Evolutionary conservation across 805 yeast species (phyloP).

Genomic region (Ogataea pini): DNA sequence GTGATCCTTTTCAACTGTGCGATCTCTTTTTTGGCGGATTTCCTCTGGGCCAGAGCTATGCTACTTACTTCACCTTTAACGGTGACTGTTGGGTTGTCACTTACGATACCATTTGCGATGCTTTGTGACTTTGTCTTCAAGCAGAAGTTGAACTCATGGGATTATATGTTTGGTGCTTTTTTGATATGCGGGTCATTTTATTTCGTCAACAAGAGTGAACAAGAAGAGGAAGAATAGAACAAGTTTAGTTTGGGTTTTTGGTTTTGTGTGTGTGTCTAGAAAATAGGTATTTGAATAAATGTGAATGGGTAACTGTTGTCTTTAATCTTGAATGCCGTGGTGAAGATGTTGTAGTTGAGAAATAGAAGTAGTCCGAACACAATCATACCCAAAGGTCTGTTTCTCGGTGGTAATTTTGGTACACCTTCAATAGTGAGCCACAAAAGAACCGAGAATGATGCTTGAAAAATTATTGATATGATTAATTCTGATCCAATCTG

Average conservation of each 20-base stretch:
- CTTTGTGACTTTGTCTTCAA: conserved; percentile 81
- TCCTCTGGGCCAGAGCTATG: conserved; percentile 95
- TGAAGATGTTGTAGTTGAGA: conserved; percentile 40
- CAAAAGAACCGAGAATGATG: conserved; percentile 44
- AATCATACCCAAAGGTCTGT: conserved; percentile 19
- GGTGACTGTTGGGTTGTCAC: conserved; percentile 90
- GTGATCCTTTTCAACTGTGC: conserved; percentile 66
- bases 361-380: conserved; percentile 37
- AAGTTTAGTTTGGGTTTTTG: too few species aligned
- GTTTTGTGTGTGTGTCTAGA: too few species aligned
- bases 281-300: conserved; percentile 21
- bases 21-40: conserved; percentile 84
- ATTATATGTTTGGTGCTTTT: conserved; percentile 77
- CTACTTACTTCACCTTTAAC: conserved; percentile 90
- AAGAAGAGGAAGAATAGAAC: conserved; percentile 46
- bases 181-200: conserved; percentile 82
- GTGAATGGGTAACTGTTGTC: conserved; percentile 51
- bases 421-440: conserved; percentile 38
- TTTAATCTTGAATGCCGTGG: conserved; percentile 46
- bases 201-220: conserved; percentile 77
- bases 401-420: conserved; percentile 1
- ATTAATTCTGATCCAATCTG: conserved; percentile 73
- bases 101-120: conserved; percentile 94
- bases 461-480: conserved; percentile 52
- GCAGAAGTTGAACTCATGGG: conserved; percentile 55